Conservation (phyloP, 2,329 filamentous ascomycete genomes). For the Penicillium verrucosum region DNA sequence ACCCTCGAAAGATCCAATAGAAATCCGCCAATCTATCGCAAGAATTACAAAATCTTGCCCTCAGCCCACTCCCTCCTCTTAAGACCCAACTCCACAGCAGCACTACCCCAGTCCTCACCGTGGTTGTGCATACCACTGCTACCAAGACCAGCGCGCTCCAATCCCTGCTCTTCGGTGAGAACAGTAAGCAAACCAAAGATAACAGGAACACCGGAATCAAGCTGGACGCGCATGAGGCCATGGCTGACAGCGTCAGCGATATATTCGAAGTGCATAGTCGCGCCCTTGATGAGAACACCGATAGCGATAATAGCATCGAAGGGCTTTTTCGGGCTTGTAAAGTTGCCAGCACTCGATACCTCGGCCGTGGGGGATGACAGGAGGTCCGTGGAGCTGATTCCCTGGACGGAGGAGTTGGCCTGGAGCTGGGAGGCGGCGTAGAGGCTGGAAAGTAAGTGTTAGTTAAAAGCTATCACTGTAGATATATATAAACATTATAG, state of each 20-base stretch:
- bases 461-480: background rate
- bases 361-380: slow-evolving; percentile 65
- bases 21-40: background rate
- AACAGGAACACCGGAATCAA: slow-evolving; percentile 84
- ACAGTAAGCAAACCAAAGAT: slow-evolving; percentile 91
- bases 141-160: slow-evolving; percentile 74
- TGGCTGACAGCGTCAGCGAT: slow-evolving; percentile 89
- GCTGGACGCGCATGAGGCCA: slow-evolving; percentile 88
- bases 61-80: slow-evolving; percentile 82
- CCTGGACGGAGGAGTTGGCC: slow-evolving; percentile 50
- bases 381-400: slow-evolving; percentile 53
- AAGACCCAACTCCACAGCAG: slow-evolving; percentile 87
- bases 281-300: slow-evolving; percentile 95
- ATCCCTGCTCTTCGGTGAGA: slow-evolving; percentile 80
- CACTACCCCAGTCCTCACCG: slow-evolving; percentile 91
- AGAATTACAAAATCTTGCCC: slow-evolving; percentile 54
- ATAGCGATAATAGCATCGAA: slow-evolving; percentile 96
- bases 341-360: slow-evolving; percentile 50
- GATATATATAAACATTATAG: background rate
- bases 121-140: slow-evolving; percentile 71
- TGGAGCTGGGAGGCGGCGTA: slow-evolving; percentile 86
- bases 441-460: slow-evolving; percentile 52
- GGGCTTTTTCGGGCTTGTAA: slow-evolving; percentile 48
- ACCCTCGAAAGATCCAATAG: background rate
- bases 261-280: slow-evolving; percentile 99